Conservation (phyloP, 176 grass and related monocot species). For the Oryza coarctata region DNA sequence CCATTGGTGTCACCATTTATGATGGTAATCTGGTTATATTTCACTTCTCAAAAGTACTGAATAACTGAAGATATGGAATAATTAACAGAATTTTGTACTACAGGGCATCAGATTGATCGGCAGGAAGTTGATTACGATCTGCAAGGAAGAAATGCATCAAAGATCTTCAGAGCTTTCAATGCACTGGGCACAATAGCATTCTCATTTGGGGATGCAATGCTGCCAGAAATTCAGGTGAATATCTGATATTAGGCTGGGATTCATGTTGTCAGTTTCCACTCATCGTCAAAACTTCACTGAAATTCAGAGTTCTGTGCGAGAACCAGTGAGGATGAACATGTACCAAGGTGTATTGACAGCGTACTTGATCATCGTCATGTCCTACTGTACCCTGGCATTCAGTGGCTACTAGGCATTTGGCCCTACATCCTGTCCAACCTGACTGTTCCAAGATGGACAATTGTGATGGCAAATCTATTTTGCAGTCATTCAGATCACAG, state of each 20-base stretch:
- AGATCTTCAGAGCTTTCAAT: conserved; percentile 66
- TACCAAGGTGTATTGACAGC: conserved; percentile 62
- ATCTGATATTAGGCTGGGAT: neutral
- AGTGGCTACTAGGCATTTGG: conserved; percentile 83
- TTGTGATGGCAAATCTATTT: conserved; percentile 84
- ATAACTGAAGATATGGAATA: neutral
- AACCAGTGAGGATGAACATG: conserved; percentile 68
- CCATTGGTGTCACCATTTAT: conserved; percentile 60
- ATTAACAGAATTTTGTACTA: neutral
- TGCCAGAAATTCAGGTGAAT: conserved; percentile 76
- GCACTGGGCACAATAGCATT: conserved; percentile 76
- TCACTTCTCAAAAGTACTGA: neutral
- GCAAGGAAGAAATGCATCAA: conserved; percentile 48
- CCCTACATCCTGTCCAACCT: conserved; percentile 78
- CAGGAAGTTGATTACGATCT: conserved; percentile 49
- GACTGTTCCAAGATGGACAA: conserved; percentile 60
- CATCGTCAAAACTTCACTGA: neutral
- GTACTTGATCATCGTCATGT: conserved; percentile 57
- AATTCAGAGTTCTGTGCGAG: conserved; percentile 52
- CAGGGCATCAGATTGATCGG: conserved; percentile 52
- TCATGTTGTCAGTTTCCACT: neutral
- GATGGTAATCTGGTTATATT: conserved; percentile 46
- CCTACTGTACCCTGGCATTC: conserved; percentile 73
- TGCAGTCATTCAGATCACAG: conserved; percentile 83
- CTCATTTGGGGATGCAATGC: conserved; percentile 89